Base-by-base conservation (phyloP, 805 yeast species). In the Ogataea corticis region DNA sequence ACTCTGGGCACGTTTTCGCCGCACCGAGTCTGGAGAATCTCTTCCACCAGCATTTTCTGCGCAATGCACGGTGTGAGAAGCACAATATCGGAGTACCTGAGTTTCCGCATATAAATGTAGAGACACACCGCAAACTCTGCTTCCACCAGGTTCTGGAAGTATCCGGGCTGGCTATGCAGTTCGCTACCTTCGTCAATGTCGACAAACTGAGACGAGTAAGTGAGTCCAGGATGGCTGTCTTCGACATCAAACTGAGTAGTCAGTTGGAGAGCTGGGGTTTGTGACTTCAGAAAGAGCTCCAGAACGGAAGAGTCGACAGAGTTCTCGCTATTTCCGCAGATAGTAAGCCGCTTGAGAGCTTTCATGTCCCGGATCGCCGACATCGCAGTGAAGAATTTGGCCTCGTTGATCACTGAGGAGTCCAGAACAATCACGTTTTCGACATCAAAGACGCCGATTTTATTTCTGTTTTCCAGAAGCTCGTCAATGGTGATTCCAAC, bases 101-200 rank as follows among this genome's bases (percentile, higher is more conserved):
- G 42, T 3, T 69, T 47, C 4, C 75, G 53, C 72, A 81, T 61
- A 45, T 76, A 78, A 58, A 69, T 71, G 52, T 64, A 78, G 6
- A 78, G 48, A 0, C 65, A 59, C 13, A 76, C 76, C 14, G 72
- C 65, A 45, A 62, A 73, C 48, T 75, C 78, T 0, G 82, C 83
- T 50, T 79, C 79, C 9, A 62, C 67, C n/a, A 70, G 42, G 45
- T 74, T 74, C 32, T 69, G 75, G 59, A 41, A 60, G 25, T 57
- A 47, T 1, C 55, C 59, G 1, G 62, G 55, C 1, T 48, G 41
- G 2, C 59, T 56, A 38, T 59, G 62, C 2, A 56, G 45, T 36
- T 69, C 75, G 7, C 63, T 64, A 6, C 48, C 41, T 10, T 63
- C 67, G 15, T 59, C 52, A 28, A 70, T 65, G 35, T 62, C 46